A percentile compares a stretch with the other conserved stretches of the same genome.
Conservation (phyloP, 2,329 filamentous ascomycete species). For the Chaetomium sp. region DNA sequence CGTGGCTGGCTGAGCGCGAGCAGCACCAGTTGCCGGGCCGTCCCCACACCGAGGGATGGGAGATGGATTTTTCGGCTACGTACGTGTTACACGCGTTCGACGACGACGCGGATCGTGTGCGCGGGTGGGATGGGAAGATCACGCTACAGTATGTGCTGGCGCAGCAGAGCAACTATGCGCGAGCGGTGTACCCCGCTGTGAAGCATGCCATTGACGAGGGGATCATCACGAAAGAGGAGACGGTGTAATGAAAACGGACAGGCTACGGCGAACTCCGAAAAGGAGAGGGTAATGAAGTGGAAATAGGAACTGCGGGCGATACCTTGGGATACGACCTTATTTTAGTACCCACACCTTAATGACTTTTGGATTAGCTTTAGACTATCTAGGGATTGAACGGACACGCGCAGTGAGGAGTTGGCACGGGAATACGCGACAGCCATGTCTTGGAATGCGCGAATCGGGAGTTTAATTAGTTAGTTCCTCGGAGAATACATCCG, state of each 20-base stretch:
- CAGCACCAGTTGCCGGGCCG: not conserved
- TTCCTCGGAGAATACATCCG: too few species aligned
- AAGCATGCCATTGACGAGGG: slow-evolving; percentile 2
- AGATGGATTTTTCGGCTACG: slow-evolving; percentile 25
- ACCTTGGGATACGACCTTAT: not conserved
- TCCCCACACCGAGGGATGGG: slow-evolving; percentile 18
- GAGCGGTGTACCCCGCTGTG: slow-evolving; percentile 7
- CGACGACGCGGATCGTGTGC: slow-evolving; percentile 8
- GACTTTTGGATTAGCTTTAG: too few species aligned
- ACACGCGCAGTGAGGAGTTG: too few species aligned
- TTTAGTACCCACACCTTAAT: too few species aligned
- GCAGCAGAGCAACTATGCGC: slow-evolving; percentile 10
- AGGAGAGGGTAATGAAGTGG: not conserved
- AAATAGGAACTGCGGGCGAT: not conserved
- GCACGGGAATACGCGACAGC: too few species aligned
- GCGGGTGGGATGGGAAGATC: slow-evolving; percentile 18
- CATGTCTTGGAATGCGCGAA: too few species aligned
- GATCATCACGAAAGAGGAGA: not conserved
- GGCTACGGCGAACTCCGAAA: not conserved
- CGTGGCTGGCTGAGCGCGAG: slow-evolving; percentile 12
- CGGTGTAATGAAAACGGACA: not conserved
- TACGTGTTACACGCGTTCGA: slow-evolving; percentile 25
- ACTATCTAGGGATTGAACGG: too few species aligned
- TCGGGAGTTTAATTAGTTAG: too few species aligned
- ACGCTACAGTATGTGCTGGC: slow-evolving; percentile 20